These are phyloP conservation scores for Vitis rotundifolia DNA, from an alignment of 164 flowering plant genomes.

Conservation along the genomic window DNA sequence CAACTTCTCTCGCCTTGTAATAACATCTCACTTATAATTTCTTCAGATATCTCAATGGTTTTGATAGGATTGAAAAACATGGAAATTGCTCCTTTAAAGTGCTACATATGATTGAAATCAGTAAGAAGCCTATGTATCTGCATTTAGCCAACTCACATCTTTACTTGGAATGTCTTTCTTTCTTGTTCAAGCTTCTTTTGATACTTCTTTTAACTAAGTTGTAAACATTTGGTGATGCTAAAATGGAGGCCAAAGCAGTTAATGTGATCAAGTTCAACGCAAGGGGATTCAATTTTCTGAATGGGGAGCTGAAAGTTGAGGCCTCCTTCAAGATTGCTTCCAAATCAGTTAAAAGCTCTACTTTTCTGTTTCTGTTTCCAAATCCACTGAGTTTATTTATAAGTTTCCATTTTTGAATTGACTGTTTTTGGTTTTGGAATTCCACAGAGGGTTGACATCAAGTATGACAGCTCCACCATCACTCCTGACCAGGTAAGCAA, in stretches of 20 bases:
- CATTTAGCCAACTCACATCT: no score
- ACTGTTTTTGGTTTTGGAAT: not conserved
- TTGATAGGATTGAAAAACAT: no score
- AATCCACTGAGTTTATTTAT: no score
- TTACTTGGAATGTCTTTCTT: no score
- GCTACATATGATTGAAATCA: no score
- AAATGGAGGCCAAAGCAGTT: conserved; percentile 86
- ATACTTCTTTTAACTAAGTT: conserved; percentile 6
- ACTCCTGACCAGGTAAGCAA: conserved; percentile 74
- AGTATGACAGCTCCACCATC: conserved; percentile 57
- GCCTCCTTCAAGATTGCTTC: conserved; percentile 59
- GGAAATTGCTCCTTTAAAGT: no score
- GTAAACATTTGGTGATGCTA: conserved; percentile 28
- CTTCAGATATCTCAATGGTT: no score
- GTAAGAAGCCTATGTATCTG: no score
- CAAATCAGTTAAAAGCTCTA: conserved; percentile 31
- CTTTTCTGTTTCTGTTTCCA: not conserved
- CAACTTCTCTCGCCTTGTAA: not conserved
- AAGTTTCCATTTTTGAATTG: not conserved
- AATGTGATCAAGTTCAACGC: conserved; percentile 64
- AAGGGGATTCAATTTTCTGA: conserved; percentile 52
- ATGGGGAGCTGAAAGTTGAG: conserved; percentile 54
- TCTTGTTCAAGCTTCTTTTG: not conserved
- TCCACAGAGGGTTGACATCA: conserved; percentile 75
- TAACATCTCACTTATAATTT: no score